Evolutionary conservation across 2,329 filamentous ascomycete genomes (phyloP).

Genomic region (Arthrobotrys musiformis): DNA sequence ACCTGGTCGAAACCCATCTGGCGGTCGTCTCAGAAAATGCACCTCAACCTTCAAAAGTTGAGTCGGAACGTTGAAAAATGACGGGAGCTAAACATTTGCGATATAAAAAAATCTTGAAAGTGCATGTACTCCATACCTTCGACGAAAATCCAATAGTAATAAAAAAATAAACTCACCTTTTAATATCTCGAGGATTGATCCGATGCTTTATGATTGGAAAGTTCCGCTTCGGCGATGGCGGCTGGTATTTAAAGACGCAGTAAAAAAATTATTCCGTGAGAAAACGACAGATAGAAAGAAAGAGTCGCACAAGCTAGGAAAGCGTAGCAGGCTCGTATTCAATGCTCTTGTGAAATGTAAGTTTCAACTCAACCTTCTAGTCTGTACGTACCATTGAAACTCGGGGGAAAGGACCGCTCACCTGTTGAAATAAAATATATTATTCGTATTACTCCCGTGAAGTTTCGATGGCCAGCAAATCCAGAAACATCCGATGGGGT

Average conservation of each 20-base stretch:
- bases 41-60: conserved; percentile 56
- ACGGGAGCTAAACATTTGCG: conserved; percentile 27
- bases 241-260: conserved; percentile 27
- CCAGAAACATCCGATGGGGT: conserved; percentile 43
- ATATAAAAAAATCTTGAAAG: conserved; percentile 17
- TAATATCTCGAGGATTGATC: conserved; percentile 19
- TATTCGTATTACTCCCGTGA: conserved; percentile 28
- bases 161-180: conserved; percentile 43
- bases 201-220: conserved; percentile 26
- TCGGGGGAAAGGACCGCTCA: not conserved
- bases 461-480: conserved; percentile 46
- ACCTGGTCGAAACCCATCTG: conserved; percentile 57
- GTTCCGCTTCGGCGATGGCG: conserved; percentile 45
- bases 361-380: conserved; percentile 32
- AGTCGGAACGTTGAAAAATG: conserved; percentile 20
- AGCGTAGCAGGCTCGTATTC: conserved; percentile 21
- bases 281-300: conserved; percentile 24
- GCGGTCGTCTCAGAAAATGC: conserved; percentile 56
- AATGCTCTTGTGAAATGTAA: conserved; percentile 46
- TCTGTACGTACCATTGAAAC: not conserved
- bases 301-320: conserved; percentile 46
- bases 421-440: conserved; percentile 38
- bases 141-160: too few species aligned
- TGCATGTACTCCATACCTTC: conserved; percentile 4
- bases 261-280: conserved; percentile 16